Conservation (phyloP, 345 rosid genomes). For the Arabis hirsuta region DNA sequence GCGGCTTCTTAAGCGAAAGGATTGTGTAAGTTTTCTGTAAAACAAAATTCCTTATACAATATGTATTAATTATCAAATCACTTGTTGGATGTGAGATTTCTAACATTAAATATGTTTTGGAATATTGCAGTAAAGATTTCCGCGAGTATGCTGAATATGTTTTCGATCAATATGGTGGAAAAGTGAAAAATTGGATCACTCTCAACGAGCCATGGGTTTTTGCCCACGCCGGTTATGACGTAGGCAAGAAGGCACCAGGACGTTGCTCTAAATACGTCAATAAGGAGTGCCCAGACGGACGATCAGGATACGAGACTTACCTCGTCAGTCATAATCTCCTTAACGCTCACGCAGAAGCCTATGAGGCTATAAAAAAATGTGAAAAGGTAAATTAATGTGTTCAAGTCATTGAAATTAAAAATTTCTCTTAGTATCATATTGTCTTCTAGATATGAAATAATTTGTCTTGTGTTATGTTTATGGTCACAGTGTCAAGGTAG, state of each 20-base stretch:
- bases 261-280: conserved; percentile 43
- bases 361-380: conserved; percentile 31
- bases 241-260: conserved; percentile 47
- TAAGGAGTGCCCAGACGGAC: conserved; percentile 33
- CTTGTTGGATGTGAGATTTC: no score
- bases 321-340: conserved; percentile 43
- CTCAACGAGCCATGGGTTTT: conserved; percentile 52
- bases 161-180: conserved; percentile 46
- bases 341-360: conserved; percentile 42
- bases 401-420: neutral
- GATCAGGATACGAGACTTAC: conserved; percentile 45
- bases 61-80: no score
- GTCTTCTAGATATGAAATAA: neutral
- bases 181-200: conserved; percentile 58
- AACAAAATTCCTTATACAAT: no score
- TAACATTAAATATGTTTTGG: neutral
- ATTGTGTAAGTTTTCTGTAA: conserved; percentile 40
- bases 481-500: conserved; percentile 29
- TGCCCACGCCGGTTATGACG: conserved; percentile 41
- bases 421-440: no score
- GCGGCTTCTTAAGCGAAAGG: conserved; percentile 40
- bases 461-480: neutral
- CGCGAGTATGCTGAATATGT: conserved; percentile 33
- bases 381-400: conserved; percentile 12
- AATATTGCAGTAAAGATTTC: conserved; percentile 28